Evolutionary conservation across 768 basidiomycete genomes (phyloP).

Genomic region (Mycena galericulata): DNA sequence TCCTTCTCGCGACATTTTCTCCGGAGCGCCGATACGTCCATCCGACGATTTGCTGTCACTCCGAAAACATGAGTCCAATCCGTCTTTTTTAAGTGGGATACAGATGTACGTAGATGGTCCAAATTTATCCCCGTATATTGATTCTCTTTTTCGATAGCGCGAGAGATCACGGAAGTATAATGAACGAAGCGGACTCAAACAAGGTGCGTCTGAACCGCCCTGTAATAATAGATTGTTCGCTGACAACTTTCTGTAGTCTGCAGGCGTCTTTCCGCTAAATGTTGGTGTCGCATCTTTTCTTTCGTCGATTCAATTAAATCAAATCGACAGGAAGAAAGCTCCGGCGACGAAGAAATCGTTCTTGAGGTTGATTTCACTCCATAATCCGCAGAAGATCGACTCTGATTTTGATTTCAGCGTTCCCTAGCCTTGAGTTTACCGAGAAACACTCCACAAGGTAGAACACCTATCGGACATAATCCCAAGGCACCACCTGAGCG

Average conservation of each 20-base stretch:
- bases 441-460: slow-evolving; percentile 2
- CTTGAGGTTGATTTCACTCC: slow-evolving; percentile 3
- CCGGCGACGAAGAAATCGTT: slow-evolving; percentile 5
- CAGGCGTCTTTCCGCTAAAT: slow-evolving; percentile 2
- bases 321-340: slow-evolving; percentile 8
- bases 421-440: not conserved
- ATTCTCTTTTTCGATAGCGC: not conserved
- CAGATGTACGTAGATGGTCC: not conserved
- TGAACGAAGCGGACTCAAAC: not conserved
- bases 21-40: not conserved
- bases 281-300: slow-evolving; percentile 1
- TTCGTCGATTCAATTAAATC: slow-evolving; percentile 2
- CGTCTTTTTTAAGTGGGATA: not conserved
- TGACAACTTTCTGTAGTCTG: slow-evolving; percentile 1
- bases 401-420: slow-evolving; percentile 7
- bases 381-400: not conserved
- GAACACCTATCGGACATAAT: not conserved
- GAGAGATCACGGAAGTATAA: not conserved
- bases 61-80: not conserved
- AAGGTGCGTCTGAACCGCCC: not conserved
- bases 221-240: not conserved
- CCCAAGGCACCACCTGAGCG: slow-evolving; percentile 2
- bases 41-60: not conserved
- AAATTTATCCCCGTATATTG: not conserved
- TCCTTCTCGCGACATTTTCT: not conserved